Conservation (phyloP, 2,329 filamentous ascomycete genomes). For the Aureobasidium namibiae region DNA sequence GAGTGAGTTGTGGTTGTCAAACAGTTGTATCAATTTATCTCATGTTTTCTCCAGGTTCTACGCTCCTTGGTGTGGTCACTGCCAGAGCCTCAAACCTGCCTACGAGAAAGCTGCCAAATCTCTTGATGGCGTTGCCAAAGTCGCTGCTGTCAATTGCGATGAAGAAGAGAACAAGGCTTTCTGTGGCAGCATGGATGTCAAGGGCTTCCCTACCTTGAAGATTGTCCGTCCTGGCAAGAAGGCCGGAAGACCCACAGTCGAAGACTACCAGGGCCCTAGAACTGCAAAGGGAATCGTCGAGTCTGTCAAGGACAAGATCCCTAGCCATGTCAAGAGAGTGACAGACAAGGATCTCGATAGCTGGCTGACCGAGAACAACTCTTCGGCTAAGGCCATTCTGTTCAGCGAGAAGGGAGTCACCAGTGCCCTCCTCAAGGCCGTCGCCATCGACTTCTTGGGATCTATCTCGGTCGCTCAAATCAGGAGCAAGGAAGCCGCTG, state of each 20-base stretch:
- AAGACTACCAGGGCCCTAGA: constrained; percentile 82
- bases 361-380: constrained; percentile 61
- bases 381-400: constrained; percentile 73
- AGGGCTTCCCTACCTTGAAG: constrained; percentile 95
- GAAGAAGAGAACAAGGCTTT: constrained; percentile 85
- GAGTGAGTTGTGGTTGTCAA: constrained; percentile 25
- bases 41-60: constrained; percentile 58
- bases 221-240: constrained; percentile 82
- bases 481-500: constrained; percentile 66
- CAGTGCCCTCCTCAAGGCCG: constrained; percentile 69
- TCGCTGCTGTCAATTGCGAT: constrained; percentile 91
- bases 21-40: not conserved
- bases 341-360: constrained; percentile 69
- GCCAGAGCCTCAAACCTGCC: constrained; percentile 87
- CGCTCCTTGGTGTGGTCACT: constrained; percentile 96
- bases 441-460: constrained; percentile 86
- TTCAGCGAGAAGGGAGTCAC: constrained; percentile 92
- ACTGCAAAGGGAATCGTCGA: constrained; percentile 83
- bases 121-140: constrained; percentile 85
- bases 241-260: constrained; percentile 66
- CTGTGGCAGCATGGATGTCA: constrained; percentile 75
- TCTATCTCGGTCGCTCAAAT: constrained; percentile 74
- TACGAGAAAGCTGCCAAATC: constrained; percentile 91
- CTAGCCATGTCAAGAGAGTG: constrained; percentile 78
- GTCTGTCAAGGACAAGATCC: constrained; percentile 76